These are phyloP conservation scores for Kazachstania taianensis DNA, from an alignment of 805 yeast species.

Conservation along the genomic window DNA sequence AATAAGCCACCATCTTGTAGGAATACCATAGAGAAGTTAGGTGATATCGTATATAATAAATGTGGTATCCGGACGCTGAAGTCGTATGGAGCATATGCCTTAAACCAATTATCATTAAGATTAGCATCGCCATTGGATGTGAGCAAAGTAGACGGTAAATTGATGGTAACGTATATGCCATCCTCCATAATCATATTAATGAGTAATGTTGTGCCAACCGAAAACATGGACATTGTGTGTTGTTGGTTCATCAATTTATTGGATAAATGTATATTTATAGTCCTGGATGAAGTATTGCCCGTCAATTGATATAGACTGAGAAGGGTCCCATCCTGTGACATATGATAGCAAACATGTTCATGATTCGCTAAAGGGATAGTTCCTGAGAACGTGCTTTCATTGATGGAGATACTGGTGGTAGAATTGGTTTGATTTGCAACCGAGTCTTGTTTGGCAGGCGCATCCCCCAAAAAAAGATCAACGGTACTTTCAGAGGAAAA, in stretches of 20 bases:
- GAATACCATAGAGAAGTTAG: conserved; percentile 41
- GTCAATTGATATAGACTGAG: conserved; percentile 20
- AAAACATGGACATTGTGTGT: conserved; percentile 14
- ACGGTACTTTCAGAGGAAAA: conserved; percentile 9
- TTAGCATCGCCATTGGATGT: conserved; percentile 1
- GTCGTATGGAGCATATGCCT: conserved; percentile 56
- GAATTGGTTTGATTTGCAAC: background rate
- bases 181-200: conserved; percentile 21
- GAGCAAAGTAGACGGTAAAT: conserved; percentile 18
- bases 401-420: conserved; percentile 2
- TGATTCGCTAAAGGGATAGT: conserved; percentile 11
- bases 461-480: conserved; percentile 12
- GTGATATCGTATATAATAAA: conserved; percentile 38
- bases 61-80: conserved; percentile 51
- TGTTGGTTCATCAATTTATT: conserved; percentile 17
- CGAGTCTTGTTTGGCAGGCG: too few relatives aligned
- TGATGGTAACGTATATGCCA: conserved; percentile 17
- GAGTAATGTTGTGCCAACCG: conserved; percentile 4
- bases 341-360: conserved; percentile 21
- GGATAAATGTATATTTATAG: conserved; percentile 20
- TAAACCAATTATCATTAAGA: conserved; percentile 44
- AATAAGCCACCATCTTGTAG: conserved; percentile 72
- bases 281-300: conserved; percentile 12
- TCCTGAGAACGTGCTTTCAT: conserved; percentile 16
- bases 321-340: conserved; percentile 13